A percentile compares a stretch with the other conserved stretches of the same genome.
phyloP scores from a whole-genome alignment of 257 asterid genomes.

The Anisodus tanguticus region DNA sequence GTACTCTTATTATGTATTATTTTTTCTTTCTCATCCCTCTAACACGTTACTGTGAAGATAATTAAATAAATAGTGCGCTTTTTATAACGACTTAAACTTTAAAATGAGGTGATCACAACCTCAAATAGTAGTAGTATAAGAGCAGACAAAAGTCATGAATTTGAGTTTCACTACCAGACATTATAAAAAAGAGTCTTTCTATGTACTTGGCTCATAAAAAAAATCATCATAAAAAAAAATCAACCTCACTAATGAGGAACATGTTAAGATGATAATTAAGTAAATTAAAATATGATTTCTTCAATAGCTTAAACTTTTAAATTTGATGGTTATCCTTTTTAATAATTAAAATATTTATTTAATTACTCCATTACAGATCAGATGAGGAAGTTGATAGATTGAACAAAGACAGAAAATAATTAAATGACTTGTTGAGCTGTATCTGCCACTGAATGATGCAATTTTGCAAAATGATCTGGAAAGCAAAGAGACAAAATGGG shows the following conservation, averaged over 20 bases:
- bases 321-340: not conserved
- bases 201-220: not conserved
- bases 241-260: fast-evolving
- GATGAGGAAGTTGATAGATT: not conserved
- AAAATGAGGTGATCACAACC: too few relatives aligned
- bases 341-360: not conserved
- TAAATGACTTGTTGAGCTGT: not conserved
- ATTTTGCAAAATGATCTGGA: conserved; percentile 22
- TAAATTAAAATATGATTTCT: not conserved
- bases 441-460: conserved; percentile 6
- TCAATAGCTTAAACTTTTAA: not conserved
- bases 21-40: not conserved
- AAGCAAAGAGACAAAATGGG: conserved; percentile 1
- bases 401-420: conserved; percentile 16
- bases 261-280: not conserved
- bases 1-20: not conserved
- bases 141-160: not conserved
- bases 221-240: not conserved
- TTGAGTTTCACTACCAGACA: not conserved
- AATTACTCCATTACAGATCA: not conserved
- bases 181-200: too few relatives aligned
- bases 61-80: not conserved
- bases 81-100: too few relatives aligned
- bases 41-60: not conserved
- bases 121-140: not conserved